These are phyloP conservation scores for Excoecaria cochinchinensis DNA, from an alignment of 345 rosid species.

Conservation along the genomic window DNA sequence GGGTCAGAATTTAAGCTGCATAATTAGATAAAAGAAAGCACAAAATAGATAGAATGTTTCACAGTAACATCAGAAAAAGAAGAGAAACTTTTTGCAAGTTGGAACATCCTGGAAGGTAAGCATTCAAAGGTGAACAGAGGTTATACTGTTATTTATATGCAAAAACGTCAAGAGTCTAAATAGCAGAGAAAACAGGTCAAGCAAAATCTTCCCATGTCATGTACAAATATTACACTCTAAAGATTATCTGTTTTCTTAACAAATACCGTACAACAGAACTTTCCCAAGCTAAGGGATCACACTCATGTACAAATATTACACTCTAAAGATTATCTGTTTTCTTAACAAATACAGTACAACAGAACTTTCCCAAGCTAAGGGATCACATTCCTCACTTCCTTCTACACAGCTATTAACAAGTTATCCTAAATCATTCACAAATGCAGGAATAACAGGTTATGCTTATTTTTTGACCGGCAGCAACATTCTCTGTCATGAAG, in stretches of 20 bases:
- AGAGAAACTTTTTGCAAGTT: neutral
- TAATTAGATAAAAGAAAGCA: slow-evolving; percentile 7
- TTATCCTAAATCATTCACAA: neutral
- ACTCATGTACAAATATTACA: neutral
- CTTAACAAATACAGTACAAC: neutral
- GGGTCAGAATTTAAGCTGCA: slow-evolving; percentile 22
- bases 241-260: neutral
- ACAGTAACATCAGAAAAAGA: neutral
- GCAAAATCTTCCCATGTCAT: neutral
- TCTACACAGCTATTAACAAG: neutral
- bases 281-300: neutral
- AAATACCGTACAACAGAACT: neutral
- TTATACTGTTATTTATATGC: no score
- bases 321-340: neutral
- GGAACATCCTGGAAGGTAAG: neutral
- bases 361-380: neutral
- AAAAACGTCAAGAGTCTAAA: neutral
- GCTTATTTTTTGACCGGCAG: neutral
- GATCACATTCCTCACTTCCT: neutral
- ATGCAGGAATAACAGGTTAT: neutral
- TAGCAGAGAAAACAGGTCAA: neutral
- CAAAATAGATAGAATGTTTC: neutral
- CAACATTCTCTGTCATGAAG: neutral
- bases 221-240: neutral
- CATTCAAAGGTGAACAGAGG: neutral